Conservation (phyloP, 225 moss, liverwort and hornwort genomes). For the Sphagnum tenellum region DNA sequence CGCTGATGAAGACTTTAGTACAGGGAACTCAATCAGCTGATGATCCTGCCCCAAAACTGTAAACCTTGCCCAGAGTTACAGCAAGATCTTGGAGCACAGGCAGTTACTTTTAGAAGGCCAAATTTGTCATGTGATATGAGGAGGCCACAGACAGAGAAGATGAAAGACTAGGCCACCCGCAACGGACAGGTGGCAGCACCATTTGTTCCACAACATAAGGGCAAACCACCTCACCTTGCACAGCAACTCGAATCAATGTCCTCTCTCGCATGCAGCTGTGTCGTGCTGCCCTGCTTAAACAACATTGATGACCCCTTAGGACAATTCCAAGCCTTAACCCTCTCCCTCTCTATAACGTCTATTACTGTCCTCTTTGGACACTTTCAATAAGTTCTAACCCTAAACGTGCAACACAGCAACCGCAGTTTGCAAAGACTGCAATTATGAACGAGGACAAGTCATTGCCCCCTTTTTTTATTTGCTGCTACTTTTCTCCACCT, state of each 20-base stretch:
- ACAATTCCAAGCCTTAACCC: constrained; percentile 85
- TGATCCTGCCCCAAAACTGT: too few species aligned
- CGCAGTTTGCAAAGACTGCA: constrained; percentile 8
- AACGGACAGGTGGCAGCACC: constrained; percentile 36
- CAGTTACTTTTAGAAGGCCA: constrained; percentile 45
- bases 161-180: not conserved
- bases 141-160: not conserved
- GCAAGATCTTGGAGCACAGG: constrained; percentile 28
- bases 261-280: constrained; percentile 99
- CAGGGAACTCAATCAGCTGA: not conserved
- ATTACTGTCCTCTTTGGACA: constrained; percentile 7
- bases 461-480: not conserved
- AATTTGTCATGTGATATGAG: constrained; percentile 6
- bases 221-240: constrained; percentile 99
- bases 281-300: constrained; percentile 99
- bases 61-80: constrained; percentile 2
- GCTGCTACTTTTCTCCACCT: constrained; percentile 20
- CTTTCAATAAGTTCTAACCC: constrained; percentile 24
- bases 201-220: constrained; percentile 35
- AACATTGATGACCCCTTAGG: constrained; percentile 99
- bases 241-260: constrained; percentile 97
- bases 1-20: constrained; percentile 25
- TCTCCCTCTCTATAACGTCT: constrained; percentile 26
- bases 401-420: constrained; percentile 25
- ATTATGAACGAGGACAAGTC: too few species aligned